Evolutionary conservation across 2,329 filamentous ascomycete species (phyloP), one percentile per base, ranked within the genome.

Genomic region (Tolypocladium album): DNA sequence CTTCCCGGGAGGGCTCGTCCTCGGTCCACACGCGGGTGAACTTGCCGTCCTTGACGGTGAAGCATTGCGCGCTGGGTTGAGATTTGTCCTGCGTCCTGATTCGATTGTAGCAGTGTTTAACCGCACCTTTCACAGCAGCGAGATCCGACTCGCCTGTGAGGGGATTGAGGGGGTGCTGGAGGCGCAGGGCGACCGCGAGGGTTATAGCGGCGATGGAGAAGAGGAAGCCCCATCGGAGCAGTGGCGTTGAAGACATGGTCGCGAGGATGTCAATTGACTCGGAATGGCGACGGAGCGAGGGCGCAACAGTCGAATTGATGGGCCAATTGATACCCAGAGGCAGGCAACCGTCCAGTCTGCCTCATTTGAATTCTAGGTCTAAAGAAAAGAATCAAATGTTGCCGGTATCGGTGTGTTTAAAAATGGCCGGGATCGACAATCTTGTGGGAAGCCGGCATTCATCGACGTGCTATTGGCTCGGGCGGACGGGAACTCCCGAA

Each of bases 21-120:
- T 71, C 72, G n/a, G 71, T 61, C 52, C 80, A 79, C 0, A 86
- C 77, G 6, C 74, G 71, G 0, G 72, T 72, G 64, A 87, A 85
- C 15, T 73, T 70, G 0, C 83, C 84, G 47, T 78, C 70, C 1
- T 68, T 68, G 2, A 86, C 79, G 6, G 78, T 78, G 68, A 88
- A 87, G 71, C 85, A 88, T 56, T 78, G 74, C 2, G 78, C 77
- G 2, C 69, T 63, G 0, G 77, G 72, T 9, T 72, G 63, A 0
- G 68, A 65, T 2, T 69, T 62, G 31, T 76, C 69, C 24, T 75
- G 71, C 0, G 77, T 77, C 45, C 70, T 67, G 34, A 79, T 61
- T 50, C 69, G 65, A 4, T 69, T 68, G 64, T 79, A 79, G 71
- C 77, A 79, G 64, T 74, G 70, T 2, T 70, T 75, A 1, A 36